Evolutionary conservation across 805 yeast species (phyloP).

Genomic region (Candida pini): DNA sequence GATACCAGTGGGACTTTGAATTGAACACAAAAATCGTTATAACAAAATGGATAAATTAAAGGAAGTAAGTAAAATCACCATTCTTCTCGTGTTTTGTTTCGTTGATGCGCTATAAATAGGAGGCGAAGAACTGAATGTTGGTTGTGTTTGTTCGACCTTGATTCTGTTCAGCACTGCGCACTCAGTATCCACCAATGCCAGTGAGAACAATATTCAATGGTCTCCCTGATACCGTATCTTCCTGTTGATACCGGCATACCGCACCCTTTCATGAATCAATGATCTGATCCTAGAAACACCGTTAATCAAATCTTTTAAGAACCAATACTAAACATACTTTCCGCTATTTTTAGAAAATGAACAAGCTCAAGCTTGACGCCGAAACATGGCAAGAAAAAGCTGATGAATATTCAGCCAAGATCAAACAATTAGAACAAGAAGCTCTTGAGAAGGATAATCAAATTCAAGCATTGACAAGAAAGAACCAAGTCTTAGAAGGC

Average conservation of each 20-base stretch:
- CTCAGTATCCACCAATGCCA: background rate
- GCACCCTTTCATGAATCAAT: no score
- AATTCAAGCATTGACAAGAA: conserved; percentile 86
- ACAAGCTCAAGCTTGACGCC: conserved; percentile 86
- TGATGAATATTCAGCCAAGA: conserved; percentile 74
- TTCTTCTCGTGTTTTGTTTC: no score
- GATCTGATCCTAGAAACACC: no score
- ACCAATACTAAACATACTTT: no score
- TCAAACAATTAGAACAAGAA: conserved; percentile 91
- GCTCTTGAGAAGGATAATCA: conserved; percentile 89
- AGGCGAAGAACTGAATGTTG: no score
- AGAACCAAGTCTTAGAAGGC: conserved; percentile 83
- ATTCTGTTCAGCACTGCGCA: background rate
- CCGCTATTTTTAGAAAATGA: conserved; percentile 57
- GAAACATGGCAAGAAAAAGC: conserved; percentile 97
- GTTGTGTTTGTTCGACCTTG: background rate
- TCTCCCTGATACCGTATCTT: no score
- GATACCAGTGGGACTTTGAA: no score
- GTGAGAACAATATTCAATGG: background rate
- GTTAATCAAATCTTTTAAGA: no score
- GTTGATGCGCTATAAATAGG: no score
- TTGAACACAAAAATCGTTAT: no score
- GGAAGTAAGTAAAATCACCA: conserved; percentile 44
- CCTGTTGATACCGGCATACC: no score
- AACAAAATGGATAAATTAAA: conserved; percentile 44